Conservation (phyloP, 176 grass and related monocot species). For the Oryza longistaminata region DNA sequence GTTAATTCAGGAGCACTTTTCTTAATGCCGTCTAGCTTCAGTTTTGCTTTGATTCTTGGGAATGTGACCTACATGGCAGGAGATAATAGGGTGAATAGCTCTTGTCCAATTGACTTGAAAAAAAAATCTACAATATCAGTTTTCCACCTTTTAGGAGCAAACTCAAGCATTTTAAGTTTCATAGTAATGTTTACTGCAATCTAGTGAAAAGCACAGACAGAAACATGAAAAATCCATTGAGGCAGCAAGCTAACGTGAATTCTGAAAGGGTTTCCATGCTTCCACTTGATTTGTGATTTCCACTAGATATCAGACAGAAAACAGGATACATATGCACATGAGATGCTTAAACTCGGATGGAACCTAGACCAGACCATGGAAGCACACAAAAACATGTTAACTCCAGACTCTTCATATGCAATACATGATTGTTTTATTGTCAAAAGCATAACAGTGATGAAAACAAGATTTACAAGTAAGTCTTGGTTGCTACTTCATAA, state of each 20-base stretch:
- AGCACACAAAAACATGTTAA: neutral
- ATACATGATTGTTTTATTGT: neutral
- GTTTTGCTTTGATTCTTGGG: constrained; percentile 72
- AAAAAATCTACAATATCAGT: neutral
- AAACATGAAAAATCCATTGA: neutral
- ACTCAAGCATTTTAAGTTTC: neutral
- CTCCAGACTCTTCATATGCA: neutral
- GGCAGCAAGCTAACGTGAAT: neutral
- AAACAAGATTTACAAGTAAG: neutral
- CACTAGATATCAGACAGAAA: neutral
- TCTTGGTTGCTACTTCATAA: neutral
- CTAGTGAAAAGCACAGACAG: neutral
- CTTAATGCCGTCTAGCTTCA: constrained; percentile 62
- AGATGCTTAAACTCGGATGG: neutral
- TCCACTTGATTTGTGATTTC: neutral
- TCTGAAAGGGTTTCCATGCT: neutral
- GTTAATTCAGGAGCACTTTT: constrained; percentile 64
- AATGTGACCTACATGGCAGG: constrained; percentile 63
- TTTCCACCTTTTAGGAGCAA: neutral
- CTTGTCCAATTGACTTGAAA: neutral
- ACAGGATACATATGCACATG: neutral
- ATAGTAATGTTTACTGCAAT: neutral
- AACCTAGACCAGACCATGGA: neutral
- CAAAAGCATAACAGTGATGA: neutral
- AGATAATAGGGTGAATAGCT: neutral